These are phyloP conservation scores for Monosporascus ibericus DNA, from an alignment of 2,329 filamentous ascomycete species.

Conservation along the genomic window DNA sequence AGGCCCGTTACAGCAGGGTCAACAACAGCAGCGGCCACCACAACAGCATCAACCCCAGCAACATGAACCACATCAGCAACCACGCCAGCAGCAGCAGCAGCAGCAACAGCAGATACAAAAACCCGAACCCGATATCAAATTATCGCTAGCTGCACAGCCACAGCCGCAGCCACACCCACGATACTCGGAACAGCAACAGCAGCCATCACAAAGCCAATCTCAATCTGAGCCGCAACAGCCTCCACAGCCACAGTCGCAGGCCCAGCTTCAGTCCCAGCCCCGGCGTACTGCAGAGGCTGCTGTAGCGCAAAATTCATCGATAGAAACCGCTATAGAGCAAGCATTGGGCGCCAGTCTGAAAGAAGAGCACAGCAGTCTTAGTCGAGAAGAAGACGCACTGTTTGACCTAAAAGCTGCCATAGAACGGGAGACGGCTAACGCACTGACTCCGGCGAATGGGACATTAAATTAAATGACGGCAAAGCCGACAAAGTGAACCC, in stretches of 20 bases:
- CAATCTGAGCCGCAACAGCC: conserved; percentile 6
- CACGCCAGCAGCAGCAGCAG: background rate
- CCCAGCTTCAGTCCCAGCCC: background rate
- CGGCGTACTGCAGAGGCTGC: background rate
- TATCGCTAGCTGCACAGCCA: conserved; percentile 3
- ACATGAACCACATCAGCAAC: background rate
- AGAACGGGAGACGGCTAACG: conserved; percentile 9
- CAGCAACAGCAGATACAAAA: conserved; percentile 7
- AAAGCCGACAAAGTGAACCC: background rate
- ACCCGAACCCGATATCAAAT: conserved; percentile 9
- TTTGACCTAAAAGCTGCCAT: conserved; percentile 21
- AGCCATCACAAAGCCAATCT: conserved; percentile 5
- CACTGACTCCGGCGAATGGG: background rate
- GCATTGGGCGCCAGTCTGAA: background rate
- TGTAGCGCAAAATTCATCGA: background rate
- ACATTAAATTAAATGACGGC: background rate
- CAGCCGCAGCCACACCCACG: conserved; percentile 6
- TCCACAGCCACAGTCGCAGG: conserved; percentile 5
- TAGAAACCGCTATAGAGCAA: conserved; percentile 9
- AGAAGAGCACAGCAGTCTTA: conserved; percentile 15
- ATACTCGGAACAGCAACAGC: background rate
- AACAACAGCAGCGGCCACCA: background rate
- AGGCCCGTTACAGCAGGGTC: background rate
- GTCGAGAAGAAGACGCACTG: conserved; percentile 21
- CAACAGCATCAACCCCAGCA: conserved; percentile 3